Base-by-base conservation (phyloP, 805 yeast species). In the Kazachstania africana region DNA sequence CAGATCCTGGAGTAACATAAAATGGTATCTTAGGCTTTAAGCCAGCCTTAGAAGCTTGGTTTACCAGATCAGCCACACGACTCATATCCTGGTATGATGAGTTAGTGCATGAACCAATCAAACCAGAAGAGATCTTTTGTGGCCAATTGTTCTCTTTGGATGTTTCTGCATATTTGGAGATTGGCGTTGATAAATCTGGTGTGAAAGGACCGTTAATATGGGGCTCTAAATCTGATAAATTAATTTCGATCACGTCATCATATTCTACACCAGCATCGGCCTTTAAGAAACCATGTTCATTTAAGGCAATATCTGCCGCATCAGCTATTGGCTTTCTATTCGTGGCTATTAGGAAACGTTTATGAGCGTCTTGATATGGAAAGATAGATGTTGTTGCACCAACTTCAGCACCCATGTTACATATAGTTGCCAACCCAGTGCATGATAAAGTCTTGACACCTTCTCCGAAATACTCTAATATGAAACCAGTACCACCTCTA, bases 351-450 rank as follows among this genome's bases (percentile, higher is more conserved):
- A 91, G 68, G 63, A 84, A 91, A 40, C 82, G 69, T 47, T 64
- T 68, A 66, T 79, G 84, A 33, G 87, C 78, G 31, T 70, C 73
- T 50, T 79, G 85, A 72, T 76, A 88, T 40, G 98, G 98, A 84
- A 91, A 91, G 35, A 83, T 75, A 16, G 97, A 88, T 27, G 98
- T 91, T 24, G 98, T 91, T 27, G 98, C 98, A 61, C 98, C 98
- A 36, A 91, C 85, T 65, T 91, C 98, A 34, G 98, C 98, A 57
- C 98, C 98, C 98, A 91, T 91, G 63, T 91, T 91, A 72, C 97
- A 88, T 59, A 91, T 88, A 38, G 98, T 91, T 39, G 94, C 98
- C 98, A 91, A 91, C 66, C 98, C 98, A 22, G 98, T 91, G 66
- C 95, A 84, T 16, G 94, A 78, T 50, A 91, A 72, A 33, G 79